These are phyloP conservation scores for Sedum album DNA, from an alignment of 164 flowering plant genomes.

Conservation along the genomic window DNA sequence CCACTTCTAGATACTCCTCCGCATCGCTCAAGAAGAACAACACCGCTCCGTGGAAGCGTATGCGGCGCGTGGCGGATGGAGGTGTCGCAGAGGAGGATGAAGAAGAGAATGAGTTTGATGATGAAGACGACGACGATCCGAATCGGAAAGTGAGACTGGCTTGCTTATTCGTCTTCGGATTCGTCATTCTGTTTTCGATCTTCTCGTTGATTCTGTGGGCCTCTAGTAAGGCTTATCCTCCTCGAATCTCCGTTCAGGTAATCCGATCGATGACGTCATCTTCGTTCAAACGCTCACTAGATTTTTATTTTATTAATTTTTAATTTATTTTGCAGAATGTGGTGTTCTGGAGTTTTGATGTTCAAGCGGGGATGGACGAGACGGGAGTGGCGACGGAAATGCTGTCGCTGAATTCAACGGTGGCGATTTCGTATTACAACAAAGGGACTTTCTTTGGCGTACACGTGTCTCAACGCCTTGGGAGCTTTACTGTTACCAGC, in stretches of 20 bases:
- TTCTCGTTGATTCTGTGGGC: conserved; percentile 87
- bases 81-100: conserved; percentile 10
- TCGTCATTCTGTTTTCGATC: conserved; percentile 41
- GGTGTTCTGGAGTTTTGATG: conserved; percentile 43
- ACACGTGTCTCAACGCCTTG: conserved; percentile 74
- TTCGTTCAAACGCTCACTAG: background rate
- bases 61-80: conserved; percentile 15
- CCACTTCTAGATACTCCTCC: conserved; percentile 81
- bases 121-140: conserved; percentile 12
- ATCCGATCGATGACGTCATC: background rate
- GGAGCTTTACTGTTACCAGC: conserved; percentile 43
- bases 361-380: conserved; percentile 67
- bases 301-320: background rate
- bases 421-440: conserved; percentile 49
- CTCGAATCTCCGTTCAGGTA: conserved; percentile 61
- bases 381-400: conserved; percentile 80
- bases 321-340: conserved; percentile 36
- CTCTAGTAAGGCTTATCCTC: conserved; percentile 51
- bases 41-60: conserved; percentile 31
- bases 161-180: conserved; percentile 41
- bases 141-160: conserved; percentile 17
- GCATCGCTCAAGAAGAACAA: conserved; percentile 40
- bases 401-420: conserved; percentile 73
- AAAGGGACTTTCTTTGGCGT: conserved; percentile 79
- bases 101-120: conserved; percentile 26